Evolutionary conservation across 148 eudicot genomes (phyloP).

Genomic region (Cornus florida): DNA sequence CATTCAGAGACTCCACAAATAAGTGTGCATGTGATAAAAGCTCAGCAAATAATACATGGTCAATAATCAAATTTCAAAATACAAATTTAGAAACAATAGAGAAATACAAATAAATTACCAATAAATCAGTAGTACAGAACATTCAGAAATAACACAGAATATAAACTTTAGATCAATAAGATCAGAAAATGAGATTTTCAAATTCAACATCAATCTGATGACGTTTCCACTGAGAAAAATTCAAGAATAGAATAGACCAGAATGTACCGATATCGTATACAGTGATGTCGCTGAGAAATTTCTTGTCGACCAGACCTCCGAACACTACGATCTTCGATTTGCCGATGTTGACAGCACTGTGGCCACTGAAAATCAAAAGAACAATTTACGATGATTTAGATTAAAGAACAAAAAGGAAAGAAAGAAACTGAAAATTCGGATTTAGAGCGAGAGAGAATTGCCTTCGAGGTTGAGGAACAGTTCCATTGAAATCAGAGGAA

Average conservation of each 20-base stretch:
- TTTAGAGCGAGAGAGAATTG: slow-evolving; percentile 1
- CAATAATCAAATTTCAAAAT: too few relatives aligned
- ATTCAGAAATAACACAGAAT: too few relatives aligned
- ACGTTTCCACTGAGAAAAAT: not conserved
- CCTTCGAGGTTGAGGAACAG: slow-evolving; percentile 87
- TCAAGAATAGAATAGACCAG: not conserved
- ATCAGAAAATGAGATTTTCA: not conserved
- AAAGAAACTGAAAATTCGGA: not conserved
- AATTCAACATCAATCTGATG: not conserved
- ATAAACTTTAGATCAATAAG: not conserved
- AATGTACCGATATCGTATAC: slow-evolving; percentile 78
- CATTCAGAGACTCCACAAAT: too few relatives aligned
- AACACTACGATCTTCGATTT: slow-evolving; percentile 81
- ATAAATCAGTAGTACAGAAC: too few relatives aligned
- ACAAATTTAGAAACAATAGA: too few relatives aligned
- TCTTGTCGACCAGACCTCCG: slow-evolving; percentile 86
- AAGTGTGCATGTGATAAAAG: not conserved
- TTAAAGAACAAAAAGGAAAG: not conserved
- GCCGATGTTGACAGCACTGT: slow-evolving; percentile 82
- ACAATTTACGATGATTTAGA: too few relatives aligned
- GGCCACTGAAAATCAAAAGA: slow-evolving; percentile 59
- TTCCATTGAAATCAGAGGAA: slow-evolving; percentile 76
- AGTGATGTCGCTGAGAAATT: slow-evolving; percentile 63
- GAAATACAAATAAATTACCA: too few relatives aligned
- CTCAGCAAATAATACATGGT: not conserved